Conservation (phyloP, 2,329 filamentous ascomycete species). For the Ambrosiella cleistominuta region DNA sequence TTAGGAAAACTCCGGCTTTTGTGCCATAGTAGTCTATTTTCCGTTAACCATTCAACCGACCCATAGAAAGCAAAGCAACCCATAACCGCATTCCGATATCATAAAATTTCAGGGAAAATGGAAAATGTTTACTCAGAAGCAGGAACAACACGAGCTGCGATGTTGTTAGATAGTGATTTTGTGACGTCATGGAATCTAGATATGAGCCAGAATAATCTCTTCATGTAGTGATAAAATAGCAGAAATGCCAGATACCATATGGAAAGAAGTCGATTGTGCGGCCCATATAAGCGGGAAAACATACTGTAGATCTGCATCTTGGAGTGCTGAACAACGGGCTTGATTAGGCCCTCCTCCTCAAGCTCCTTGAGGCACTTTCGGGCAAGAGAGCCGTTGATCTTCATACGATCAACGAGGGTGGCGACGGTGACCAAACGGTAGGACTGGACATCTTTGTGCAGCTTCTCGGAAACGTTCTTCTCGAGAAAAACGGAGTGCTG, state of each 20-base stretch:
- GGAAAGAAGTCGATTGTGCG: no score
- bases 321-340: constrained; percentile 90
- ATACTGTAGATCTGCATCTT: constrained; percentile 96
- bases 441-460: constrained; percentile 99
- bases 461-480: constrained; percentile 93
- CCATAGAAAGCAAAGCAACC: constrained; percentile 13
- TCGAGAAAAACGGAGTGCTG: constrained; percentile 98
- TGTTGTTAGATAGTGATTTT: constrained; percentile 6
- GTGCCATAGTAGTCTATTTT: constrained; percentile 13
- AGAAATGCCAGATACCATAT: no score
- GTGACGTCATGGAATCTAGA: neutral
- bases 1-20: constrained; percentile 13
- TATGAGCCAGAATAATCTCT: neutral
- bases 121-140: constrained; percentile 11
- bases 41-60: constrained; percentile 12
- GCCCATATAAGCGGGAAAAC: constrained; percentile 16
- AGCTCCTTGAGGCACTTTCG: constrained; percentile 77
- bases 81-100: constrained; percentile 12
- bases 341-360: constrained; percentile 97
- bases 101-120: constrained; percentile 6
- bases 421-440: constrained; percentile 99
- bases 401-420: constrained; percentile 96
- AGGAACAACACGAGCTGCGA: constrained; percentile 12
- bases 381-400: constrained; percentile 98
- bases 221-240: neutral